Base-by-base conservation (phyloP, 2,329 filamentous ascomycete species). In the Fusarium armeniacum region DNA sequence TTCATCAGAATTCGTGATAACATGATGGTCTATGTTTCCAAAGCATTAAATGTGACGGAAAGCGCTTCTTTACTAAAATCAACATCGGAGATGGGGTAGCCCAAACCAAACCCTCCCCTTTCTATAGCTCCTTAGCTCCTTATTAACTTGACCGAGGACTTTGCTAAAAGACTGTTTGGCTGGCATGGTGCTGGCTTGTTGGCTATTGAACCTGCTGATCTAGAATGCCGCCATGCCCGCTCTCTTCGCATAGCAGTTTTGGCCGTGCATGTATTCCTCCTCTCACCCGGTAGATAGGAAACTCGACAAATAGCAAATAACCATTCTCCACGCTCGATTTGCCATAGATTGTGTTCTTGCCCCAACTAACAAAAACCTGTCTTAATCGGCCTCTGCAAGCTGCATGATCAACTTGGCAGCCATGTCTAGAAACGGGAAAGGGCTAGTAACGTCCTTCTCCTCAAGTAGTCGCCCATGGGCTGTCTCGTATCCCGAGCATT, bases 381-480 rank as follows among this genome's bases (percentile, higher is more conserved):
- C 55, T 78, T 81, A 88, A 74, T 93, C 91, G 60, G 91, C 91
- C 78, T 95, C 93, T 13, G 94, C 94, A 77, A 98, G 84, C 82
- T 97, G 94, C 82, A 97, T 94, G 73, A 98, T 97, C 75, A 98
- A 84, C 81, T 91, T 91, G 71, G 93, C 94, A 32, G 95, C 94
- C 80, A 98, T 91, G 81, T 98, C 95, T 76, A 98, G 85, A 82
- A 98, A 98, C 6, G 96, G 95, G 80, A 97, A 98, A 30, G 96
- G 94, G 78, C 93, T 97, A 45, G 93, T 95, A 68, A 97, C 93
- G 76, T 97, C 92, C 86, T 98, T 98, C 82, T 98, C 94, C 75
- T 96, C 93, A 52, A 94, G 83, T 52, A 91, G 83, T 70, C 91
- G 89, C 50, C 95, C 91, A 58, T 96, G 85, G 15, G 84, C 76